Conservation (phyloP, 176 grass and related monocot genomes). For the Ensete ventricosum region DNA sequence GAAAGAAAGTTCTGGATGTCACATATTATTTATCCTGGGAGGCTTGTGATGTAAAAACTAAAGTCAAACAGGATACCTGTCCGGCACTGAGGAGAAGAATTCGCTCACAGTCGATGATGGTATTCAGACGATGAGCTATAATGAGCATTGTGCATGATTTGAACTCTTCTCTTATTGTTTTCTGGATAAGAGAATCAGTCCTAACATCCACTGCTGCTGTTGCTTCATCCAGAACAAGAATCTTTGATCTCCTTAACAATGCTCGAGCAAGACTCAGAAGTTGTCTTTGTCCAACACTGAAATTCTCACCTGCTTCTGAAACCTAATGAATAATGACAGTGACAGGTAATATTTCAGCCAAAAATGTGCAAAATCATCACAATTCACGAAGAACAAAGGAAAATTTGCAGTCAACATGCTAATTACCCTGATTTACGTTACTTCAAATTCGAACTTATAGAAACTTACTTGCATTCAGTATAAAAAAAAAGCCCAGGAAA, state of each 20-base stretch:
- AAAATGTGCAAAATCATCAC: neutral
- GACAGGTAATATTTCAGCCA: neutral
- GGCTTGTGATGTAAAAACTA: neutral
- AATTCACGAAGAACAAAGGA: neutral
- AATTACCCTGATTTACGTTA: neutral
- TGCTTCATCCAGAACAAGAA: constrained; percentile 97
- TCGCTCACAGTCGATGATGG: constrained; percentile 87
- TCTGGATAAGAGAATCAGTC: constrained; percentile 98
- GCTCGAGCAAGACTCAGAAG: constrained; percentile 88
- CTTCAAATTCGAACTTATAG: neutral
- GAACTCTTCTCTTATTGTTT: constrained; percentile 97
- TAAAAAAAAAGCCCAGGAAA: too few species aligned
- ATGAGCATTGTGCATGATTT: constrained; percentile 98
- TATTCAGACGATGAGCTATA: constrained; percentile 92
- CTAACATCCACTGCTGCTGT: constrained; percentile 95
- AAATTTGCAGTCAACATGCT: neutral
- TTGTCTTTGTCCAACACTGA: constrained; percentile 94
- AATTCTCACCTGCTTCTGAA: constrained; percentile 95
- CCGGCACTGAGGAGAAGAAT: constrained; percentile 84
- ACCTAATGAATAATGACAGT: constrained; percentile 33
- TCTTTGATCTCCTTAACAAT: constrained; percentile 82
- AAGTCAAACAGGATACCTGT: constrained; percentile 31
- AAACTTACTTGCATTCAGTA: too few species aligned
- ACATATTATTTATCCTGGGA: neutral
- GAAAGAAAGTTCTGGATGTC: too few species aligned